A percentile compares a stretch with the other conserved stretches of the same genome.
These are phyloP conservation scores for Sporisorium scitamineum DNA, from an alignment of 1,284 basidiomycete genomes.

Conservation along the genomic window DNA sequence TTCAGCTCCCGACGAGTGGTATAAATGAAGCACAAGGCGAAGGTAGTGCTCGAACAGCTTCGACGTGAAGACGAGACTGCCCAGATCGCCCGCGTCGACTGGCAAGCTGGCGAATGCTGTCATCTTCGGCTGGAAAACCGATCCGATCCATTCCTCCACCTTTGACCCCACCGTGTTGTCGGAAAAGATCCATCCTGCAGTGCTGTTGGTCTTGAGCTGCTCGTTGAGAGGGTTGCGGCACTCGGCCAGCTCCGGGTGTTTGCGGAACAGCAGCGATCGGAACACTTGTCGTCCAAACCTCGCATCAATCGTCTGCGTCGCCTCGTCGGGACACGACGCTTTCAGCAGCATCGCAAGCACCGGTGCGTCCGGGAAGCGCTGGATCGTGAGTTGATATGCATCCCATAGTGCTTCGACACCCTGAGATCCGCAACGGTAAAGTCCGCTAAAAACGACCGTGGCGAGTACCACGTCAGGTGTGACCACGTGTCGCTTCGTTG, in stretches of 20 bases:
- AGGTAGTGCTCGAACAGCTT: constrained; percentile 44
- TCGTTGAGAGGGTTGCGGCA: constrained; percentile 21
- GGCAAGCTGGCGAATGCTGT: not conserved
- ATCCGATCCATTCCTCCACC: constrained; percentile 42
- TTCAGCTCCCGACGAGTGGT: constrained; percentile 26
- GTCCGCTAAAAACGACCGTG: constrained; percentile 35
- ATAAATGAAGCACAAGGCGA: constrained; percentile 26
- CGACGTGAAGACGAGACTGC: constrained; percentile 23
- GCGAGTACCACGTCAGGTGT: constrained; percentile 27
- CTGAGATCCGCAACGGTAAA: constrained; percentile 17
- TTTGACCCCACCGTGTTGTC: constrained; percentile 18
- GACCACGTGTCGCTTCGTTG: constrained; percentile 7
- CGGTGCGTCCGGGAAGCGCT: constrained; percentile 35
- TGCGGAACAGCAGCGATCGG: constrained; percentile 30
- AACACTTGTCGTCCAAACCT: constrained; percentile 28
- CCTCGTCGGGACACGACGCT: constrained; percentile 13
- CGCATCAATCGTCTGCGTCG: constrained; percentile 9
- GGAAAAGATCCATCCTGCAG: constrained; percentile 35
- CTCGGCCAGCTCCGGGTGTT: constrained; percentile 30
- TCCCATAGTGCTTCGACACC: constrained; percentile 35
- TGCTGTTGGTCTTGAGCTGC: constrained; percentile 15
- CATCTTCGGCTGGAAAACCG: constrained; percentile 15
- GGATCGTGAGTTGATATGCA: constrained; percentile 32
- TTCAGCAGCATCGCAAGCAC: constrained; percentile 40
- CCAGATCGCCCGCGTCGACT: not conserved